A percentile compares a stretch with the other conserved stretches of the same genome.
Evolutionary conservation across 2,329 filamentous ascomycete genomes (phyloP).

Genomic region (Colletotrichum sp.): DNA sequence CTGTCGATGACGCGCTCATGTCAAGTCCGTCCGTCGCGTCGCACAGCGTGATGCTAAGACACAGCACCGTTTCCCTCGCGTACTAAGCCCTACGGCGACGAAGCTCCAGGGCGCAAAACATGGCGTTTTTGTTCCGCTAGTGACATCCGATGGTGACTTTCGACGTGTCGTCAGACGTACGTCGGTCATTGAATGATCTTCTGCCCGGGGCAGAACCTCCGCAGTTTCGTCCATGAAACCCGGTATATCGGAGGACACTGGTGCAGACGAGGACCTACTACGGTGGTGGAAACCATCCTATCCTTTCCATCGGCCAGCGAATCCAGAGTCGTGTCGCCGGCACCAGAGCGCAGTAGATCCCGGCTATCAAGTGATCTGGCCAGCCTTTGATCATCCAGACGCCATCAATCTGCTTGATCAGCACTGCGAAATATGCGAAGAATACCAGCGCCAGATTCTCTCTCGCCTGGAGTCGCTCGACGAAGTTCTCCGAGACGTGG

Average conservation of each 20-base stretch:
- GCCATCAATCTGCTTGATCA: neutral
- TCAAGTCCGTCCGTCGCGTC: neutral
- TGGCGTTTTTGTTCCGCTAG: neutral
- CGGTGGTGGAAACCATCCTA: neutral
- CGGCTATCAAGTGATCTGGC: neutral
- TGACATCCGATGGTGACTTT: neutral
- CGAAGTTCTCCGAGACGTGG: neutral
- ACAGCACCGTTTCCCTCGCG: neutral
- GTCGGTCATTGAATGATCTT: neutral
- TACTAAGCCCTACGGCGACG: neutral
- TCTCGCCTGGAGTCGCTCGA: neutral
- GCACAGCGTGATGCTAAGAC: neutral
- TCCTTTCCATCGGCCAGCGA: neutral
- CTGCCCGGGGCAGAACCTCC: neutral
- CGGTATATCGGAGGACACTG: neutral
- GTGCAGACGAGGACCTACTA: neutral
- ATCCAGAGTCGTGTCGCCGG: neutral
- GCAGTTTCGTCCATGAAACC: neutral
- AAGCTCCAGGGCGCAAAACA: neutral
- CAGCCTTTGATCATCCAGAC: neutral
- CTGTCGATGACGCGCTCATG: constrained; percentile 13
- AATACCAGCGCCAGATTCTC: neutral
- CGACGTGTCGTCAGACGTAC: neutral
- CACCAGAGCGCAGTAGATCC: neutral
- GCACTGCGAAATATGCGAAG: neutral